phyloP scores from a whole-genome alignment of 1,284 basidiomycete species.

The Somion occarium region DNA sequence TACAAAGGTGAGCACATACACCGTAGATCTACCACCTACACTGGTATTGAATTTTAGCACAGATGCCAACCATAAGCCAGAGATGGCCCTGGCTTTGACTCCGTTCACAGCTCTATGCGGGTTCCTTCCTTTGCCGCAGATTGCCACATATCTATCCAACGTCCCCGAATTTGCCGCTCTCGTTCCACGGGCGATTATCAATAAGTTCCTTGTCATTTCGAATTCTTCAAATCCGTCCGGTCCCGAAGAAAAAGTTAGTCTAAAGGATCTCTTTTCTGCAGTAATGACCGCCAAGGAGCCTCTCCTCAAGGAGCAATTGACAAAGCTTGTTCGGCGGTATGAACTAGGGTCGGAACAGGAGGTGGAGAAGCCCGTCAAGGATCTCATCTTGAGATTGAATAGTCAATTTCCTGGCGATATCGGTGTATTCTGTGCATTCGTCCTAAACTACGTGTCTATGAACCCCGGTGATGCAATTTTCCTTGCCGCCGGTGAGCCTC shows the following conservation, averaged over 20 bases:
- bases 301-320: slow-evolving; percentile 51
- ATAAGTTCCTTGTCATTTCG: slow-evolving; percentile 44
- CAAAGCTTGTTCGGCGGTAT: slow-evolving; percentile 62
- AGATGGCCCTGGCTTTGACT: slow-evolving; percentile 96
- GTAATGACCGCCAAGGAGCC: slow-evolving; percentile 73
- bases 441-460: slow-evolving; percentile 86
- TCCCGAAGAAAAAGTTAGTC: slow-evolving; percentile 52
- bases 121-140: slow-evolving; percentile 75
- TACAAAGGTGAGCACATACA: slow-evolving; percentile 22
- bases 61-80: slow-evolving; percentile 96
- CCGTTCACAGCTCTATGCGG: slow-evolving; percentile 91
- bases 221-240: slow-evolving; percentile 36
- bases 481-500: slow-evolving; percentile 93
- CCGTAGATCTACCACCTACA: neutral
- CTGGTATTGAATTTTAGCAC: neutral
- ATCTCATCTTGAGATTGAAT: slow-evolving; percentile 72
- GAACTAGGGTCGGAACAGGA: slow-evolving; percentile 34
- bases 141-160: slow-evolving; percentile 59
- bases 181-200: slow-evolving; percentile 53
- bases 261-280: slow-evolving; percentile 74
- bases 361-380: slow-evolving; percentile 45
- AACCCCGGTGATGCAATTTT: slow-evolving; percentile 89
- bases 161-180: slow-evolving; percentile 80
- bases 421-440: slow-evolving; percentile 90
- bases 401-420: slow-evolving; percentile 89